Evolutionary conservation across 768 basidiomycete genomes (phyloP).

Genomic region (Ramaria sp.): DNA sequence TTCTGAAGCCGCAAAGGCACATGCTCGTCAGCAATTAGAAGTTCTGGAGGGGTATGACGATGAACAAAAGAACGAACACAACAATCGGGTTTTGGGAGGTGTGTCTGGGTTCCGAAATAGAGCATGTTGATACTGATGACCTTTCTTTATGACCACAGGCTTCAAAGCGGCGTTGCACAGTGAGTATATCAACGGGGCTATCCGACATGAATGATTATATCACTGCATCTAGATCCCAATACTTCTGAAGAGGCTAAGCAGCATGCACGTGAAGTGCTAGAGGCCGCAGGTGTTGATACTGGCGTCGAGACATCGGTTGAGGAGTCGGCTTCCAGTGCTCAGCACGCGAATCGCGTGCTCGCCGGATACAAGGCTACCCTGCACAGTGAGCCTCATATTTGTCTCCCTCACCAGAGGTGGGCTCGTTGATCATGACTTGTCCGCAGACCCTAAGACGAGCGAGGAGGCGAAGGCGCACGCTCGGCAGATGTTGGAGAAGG

Average conservation of each 20-base stretch:
- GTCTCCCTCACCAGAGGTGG: not conserved
- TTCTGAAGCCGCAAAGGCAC: constrained; percentile 41
- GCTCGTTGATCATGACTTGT: not conserved
- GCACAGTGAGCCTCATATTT: constrained; percentile 25
- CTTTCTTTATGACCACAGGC: not conserved
- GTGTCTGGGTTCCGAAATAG: not conserved
- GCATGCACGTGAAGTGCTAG: constrained; percentile 44
- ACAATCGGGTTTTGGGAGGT: constrained; percentile 8
- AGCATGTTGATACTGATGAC: not conserved
- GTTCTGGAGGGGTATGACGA: constrained; percentile 5
- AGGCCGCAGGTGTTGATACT: constrained; percentile 29
- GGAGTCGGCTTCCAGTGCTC: constrained; percentile 13
- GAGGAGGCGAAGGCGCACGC: constrained; percentile 44
- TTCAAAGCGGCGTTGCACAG: constrained; percentile 6
- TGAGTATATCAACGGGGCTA: not conserved
- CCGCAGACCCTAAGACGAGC: constrained; percentile 39
- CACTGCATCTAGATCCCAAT: constrained; percentile 25
- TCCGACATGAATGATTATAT: not conserved
- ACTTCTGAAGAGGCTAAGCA: constrained; percentile 40
- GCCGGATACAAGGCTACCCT: constrained; percentile 50
- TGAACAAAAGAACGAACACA: constrained; percentile 1
- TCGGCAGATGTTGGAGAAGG: constrained; percentile 24
- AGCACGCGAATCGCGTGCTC: constrained; percentile 36
- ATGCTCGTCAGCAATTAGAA: constrained; percentile 38
- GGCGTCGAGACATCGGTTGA: constrained; percentile 17